Evolutionary conservation across 306 rosid genomes (phyloP), one percentile per base, ranked within the genome.

Genomic region (Senna tora): DNA sequence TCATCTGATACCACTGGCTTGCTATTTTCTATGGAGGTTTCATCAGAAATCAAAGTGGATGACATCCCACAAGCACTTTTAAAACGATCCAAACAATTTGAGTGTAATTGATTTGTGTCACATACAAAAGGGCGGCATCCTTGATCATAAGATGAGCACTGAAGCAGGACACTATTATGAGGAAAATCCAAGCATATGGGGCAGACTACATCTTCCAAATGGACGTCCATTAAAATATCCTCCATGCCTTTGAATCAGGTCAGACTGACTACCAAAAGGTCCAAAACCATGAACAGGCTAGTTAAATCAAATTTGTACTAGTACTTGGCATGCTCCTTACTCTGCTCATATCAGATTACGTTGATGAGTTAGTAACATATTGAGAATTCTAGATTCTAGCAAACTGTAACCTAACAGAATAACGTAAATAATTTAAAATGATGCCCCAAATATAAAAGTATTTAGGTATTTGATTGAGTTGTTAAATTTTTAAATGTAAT

Each of bases 151-250:
- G 94, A 91, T 25, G 98, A 89, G 78, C 98, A 93, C 71, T 84
- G 96, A 30, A 93, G 96, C 46, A 93, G 94, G 9, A 93, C 98
- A 77, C 87, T 56, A 65, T 91, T 91, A 82, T 91, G 98, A 65
- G 98, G 98, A 72, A 89, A 87, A 75, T 91, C 98, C 83, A 93
- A 86, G 83, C 98, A 93, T 76, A 93, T 93, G 14, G 98, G 93
- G 79, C 98, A 93, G 51, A 79, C 46, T 43, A 87, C 85, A 34
- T 87, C 86, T 7, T 93, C 94, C 98, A 90, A 93, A n/a, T 66
- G 77, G 43, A 76, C 72, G 54, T 69, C 82, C 67, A 92, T 75
- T 72, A 81, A 79, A 51, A 83, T 49, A 84, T 86, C 87, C 43
- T 81, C 86, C 86, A 82, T 78, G 38, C 16, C 17, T 25, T 53